Base-by-base conservation (phyloP, 2,329 filamentous ascomycete genomes). In the Helotiales sp. region DNA sequence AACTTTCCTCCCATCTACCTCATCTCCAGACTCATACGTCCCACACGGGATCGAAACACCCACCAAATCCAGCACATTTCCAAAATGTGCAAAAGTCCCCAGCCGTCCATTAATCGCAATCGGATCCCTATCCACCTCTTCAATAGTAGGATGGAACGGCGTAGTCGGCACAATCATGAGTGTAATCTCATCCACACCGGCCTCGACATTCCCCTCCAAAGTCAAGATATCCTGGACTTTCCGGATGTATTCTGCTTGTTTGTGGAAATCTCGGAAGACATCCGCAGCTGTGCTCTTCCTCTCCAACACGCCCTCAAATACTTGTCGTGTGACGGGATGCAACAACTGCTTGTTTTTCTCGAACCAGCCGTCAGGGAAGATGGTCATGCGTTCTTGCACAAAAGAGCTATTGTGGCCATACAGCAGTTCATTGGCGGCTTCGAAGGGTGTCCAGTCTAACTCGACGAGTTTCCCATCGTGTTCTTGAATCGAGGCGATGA, bases 351-450 rank as follows among this genome's bases (percentile, higher is more conserved):
- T 87, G 70, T 86, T 82, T 26, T 82, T 75, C 1, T 81, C 76
- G 32, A 78, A 72, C 8, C 84, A 75, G 0, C 73, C 74, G 60
- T 83, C 84, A 0, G 74, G 74, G 8, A 76, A 66, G 11, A 73
- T 75, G 79, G 74, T 84, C 6, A 86, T 77, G 20, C 85, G 79
- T 71, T 87, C 84, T 2, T 80, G 80, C 1, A 87, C 83, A 63
- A 87, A 82, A 0, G 83, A 81, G 4, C 83, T 82, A 45, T 83
- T 80, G 73, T n/a, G n/a, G n/a, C n/a, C n/a, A n/a, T 87, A 87
- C 3, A 87, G 78, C 4, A 87, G 78, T 60, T 82, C 78, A 10
- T 82, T 84, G 0, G 82, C 84, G 49, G 79, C 80, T 54, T 83
- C 78, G 71, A 86, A 86, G 4, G 81, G 77, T 7, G 68, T 66